Base-by-base conservation (phyloP, 176 grass and related monocot species). In the Typha latifolia region DNA sequence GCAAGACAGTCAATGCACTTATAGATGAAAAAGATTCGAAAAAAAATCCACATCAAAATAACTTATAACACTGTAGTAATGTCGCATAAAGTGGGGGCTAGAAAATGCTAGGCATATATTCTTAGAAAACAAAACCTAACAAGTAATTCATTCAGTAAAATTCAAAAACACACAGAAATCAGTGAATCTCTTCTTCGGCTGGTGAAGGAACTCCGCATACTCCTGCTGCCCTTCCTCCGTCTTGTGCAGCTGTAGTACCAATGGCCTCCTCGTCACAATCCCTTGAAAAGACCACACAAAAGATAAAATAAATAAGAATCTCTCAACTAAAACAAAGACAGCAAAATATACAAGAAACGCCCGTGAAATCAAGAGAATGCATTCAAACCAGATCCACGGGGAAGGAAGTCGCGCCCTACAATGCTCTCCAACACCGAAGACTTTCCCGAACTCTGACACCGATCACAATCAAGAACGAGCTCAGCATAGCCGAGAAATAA, bases 341-440 rank as follows among this genome's bases (percentile, higher is more conserved):
- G 15, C 15, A 56, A 56, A 56, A 56, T 19, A n/a, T 8, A 20
- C 3, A 19, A 57, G 15, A 57, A 57, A 20, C 6, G 15, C 16
- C 1, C 2, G 6, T 4, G 15, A 20, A 59, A 59, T 9, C 53
- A n/a, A 14, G 53, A 59, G 16, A 19, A 4, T 16, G 21, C 14
- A 16, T 19, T 59, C 53, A 18, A 16, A 73, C 71, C 71, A 29
- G 71, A 73, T 63, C 71, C 71, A 63, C 71, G 57, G 48, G 71
- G 71, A 47, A 73, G 61, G 61, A 73, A 73, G 48, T 73, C 71
- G 21, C 61, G 21, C 12, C 71, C 71, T 3, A 73, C 71, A 15
- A 73, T 16, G 61, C 71, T 73, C 26, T 73, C 71, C 22, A 73
- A 18, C 47, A 73, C 71, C 47, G 71, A 73, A 59, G 71, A 73